A percentile compares a stretch with the other conserved stretches of the same genome.
Evolutionary conservation across 2,329 filamentous ascomycete genomes (phyloP).

Genomic region (Scortechinia acanthostroma): DNA sequence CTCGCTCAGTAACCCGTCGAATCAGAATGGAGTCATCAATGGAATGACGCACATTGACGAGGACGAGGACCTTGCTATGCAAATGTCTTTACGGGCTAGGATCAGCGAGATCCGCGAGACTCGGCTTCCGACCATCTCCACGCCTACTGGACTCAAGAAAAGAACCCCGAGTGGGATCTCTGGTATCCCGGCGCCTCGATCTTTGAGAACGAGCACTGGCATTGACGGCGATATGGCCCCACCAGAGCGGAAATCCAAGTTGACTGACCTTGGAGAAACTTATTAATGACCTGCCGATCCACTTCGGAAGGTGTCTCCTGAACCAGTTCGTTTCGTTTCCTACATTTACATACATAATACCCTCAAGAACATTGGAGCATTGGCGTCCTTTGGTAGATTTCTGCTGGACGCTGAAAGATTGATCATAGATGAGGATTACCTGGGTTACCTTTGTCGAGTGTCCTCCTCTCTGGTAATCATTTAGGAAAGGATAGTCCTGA

Average conservation of each 20-base stretch:
- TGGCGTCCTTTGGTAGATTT: no score
- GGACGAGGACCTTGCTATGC: conserved; percentile 18
- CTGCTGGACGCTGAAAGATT: no score
- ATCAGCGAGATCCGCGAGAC: conserved; percentile 35
- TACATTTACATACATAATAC: no score
- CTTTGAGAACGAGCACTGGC: conserved; percentile 34
- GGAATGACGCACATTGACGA: conserved; percentile 42
- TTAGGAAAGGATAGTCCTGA: no score
- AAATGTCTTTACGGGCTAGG: conserved; percentile 15
- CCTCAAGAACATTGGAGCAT: no score
- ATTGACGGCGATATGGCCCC: conserved; percentile 12
- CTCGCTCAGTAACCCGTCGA: conserved; percentile 59
- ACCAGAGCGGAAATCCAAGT: conserved; percentile 21
- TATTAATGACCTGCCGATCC: no score
- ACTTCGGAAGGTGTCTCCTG: no score
- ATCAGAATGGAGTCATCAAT: conserved; percentile 45
- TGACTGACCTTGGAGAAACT: conserved; percentile 45
- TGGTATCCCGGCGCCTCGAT: conserved; percentile 32
- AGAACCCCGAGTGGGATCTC: conserved; percentile 28
- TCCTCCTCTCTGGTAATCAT: no score
- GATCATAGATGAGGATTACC: no score
- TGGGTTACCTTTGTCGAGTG: no score
- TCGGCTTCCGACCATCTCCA: conserved; percentile 44
- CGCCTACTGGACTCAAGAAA: conserved; percentile 28
- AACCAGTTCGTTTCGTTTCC: no score